Conservation (phyloP, 345 rosid genomes). For the Iberis pinnata region DNA sequence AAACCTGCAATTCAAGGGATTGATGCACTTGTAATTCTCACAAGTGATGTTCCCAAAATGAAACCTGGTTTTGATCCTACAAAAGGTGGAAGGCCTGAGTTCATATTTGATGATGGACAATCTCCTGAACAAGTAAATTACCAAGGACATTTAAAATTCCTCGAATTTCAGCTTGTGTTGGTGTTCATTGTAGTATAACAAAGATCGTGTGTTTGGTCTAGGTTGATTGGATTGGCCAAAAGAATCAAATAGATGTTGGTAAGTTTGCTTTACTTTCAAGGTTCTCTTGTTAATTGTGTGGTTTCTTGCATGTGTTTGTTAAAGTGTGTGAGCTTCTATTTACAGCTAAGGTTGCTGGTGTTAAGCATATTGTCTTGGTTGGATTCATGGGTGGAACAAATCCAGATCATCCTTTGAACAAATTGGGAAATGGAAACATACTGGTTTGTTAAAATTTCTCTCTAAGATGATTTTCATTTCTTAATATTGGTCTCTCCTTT, state of each 20-base stretch:
- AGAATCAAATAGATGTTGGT: slow-evolving; percentile 85
- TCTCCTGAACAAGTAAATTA: slow-evolving; percentile 71
- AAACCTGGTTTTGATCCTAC: slow-evolving; percentile 69
- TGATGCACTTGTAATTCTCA: slow-evolving; percentile 67
- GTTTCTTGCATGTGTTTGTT: too few species aligned
- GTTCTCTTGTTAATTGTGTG: too few species aligned
- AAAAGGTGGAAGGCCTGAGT: slow-evolving; percentile 72
- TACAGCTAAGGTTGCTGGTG: slow-evolving; percentile 77
- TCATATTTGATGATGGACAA: slow-evolving; percentile 65
- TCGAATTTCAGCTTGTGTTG: background rate
- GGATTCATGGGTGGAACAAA: slow-evolving; percentile 90
- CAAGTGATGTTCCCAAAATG: slow-evolving; percentile 81
- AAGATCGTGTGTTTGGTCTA: slow-evolving; percentile 8
- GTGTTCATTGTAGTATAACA: background rate
- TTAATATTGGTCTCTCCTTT: background rate
- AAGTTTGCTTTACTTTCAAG: slow-evolving; percentile 8
- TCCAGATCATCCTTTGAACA: slow-evolving; percentile 65
- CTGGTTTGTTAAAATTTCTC: slow-evolving; percentile 40
- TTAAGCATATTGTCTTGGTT: slow-evolving; percentile 80
- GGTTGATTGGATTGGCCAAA: slow-evolving; percentile 95
- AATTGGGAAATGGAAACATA: slow-evolving; percentile 74
- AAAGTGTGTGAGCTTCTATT: slow-evolving; percentile 12
- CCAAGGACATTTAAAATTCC: background rate
- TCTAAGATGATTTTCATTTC: slow-evolving; percentile 9
- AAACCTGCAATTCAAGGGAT: slow-evolving; percentile 59